Conservation (phyloP, 805 yeast genomes). For the Debaryomyces prosopidis region DNA sequence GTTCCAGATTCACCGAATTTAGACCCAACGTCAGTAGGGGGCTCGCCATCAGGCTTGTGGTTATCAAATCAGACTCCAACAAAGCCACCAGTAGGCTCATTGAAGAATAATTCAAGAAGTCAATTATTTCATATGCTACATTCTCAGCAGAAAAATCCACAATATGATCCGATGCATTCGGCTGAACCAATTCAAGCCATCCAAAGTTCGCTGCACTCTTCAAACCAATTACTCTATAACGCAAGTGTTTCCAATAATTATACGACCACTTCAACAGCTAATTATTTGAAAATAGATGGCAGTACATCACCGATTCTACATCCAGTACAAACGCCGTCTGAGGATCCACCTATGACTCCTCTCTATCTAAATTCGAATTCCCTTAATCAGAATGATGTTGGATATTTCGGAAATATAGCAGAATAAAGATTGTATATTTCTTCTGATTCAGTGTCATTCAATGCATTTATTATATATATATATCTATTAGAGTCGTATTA, state of each 20-base stretch:
- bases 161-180: slow-evolving; percentile 5
- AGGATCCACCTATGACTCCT: slow-evolving; percentile 47
- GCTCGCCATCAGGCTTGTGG: slow-evolving; percentile 58
- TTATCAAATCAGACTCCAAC: slow-evolving; percentile 57
- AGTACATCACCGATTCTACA: slow-evolving; percentile 30
- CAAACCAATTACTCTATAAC: not conserved
- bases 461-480: too few relatives aligned
- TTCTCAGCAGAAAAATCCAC: slow-evolving; percentile 14
- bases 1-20: slow-evolving; percentile 55
- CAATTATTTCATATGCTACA: slow-evolving; percentile 15
- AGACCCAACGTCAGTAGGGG: slow-evolving; percentile 52
- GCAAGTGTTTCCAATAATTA: slow-evolving; percentile 2
- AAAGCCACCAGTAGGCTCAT: slow-evolving; percentile 22
- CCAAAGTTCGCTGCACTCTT: not conserved
- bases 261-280: slow-evolving; percentile 1
- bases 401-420: not conserved
- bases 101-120: slow-evolving; percentile 18
- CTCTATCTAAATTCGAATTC: slow-evolving; percentile 21
- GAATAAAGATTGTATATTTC: too few relatives aligned
- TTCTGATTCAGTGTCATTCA: too few relatives aligned
- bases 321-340: slow-evolving; percentile 45
- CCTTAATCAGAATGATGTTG: slow-evolving; percentile 5
- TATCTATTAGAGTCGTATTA: too few relatives aligned
- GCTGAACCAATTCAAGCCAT: not conserved
- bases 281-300: slow-evolving; percentile 10